Conservation (phyloP, 345 rosid species). For the Luvunga scandens region DNA sequence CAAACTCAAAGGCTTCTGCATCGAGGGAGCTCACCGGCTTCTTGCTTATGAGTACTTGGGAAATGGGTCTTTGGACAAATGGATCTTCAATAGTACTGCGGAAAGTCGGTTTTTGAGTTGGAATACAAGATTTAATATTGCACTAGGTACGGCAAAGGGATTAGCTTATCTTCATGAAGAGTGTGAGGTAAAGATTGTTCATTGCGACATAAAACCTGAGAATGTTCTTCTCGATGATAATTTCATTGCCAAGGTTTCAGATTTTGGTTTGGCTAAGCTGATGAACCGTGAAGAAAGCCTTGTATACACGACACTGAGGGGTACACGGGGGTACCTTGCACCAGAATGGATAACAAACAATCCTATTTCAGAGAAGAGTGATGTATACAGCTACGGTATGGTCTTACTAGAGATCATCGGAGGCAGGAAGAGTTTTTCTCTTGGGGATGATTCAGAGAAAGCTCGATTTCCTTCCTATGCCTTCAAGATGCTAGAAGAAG, state of each 20-base stretch:
- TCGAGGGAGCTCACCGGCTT: conserved; percentile 46
- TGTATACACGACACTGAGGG: conserved; percentile 45
- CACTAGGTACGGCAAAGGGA: conserved; percentile 45
- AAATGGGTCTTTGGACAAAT: conserved; percentile 45
- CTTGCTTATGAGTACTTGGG: conserved; percentile 61
- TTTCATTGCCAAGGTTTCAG: conserved; percentile 45
- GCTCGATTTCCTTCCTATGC: conserved; percentile 44
- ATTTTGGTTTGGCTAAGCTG: conserved; percentile 52
- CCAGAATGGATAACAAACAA: conserved; percentile 60
- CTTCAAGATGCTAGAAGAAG: conserved; percentile 51
- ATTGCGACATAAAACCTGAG: conserved; percentile 51
- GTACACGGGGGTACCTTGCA: conserved; percentile 64
- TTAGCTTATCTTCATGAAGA: conserved; percentile 54
- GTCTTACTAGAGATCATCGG: conserved; percentile 55
- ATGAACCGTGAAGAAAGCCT: conserved; percentile 49
- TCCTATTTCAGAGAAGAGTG: conserved; percentile 51
- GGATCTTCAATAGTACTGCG: conserved; percentile 42
- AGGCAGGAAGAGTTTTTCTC: conserved; percentile 45
- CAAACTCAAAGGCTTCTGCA: conserved; percentile 57
- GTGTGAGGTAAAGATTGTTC: conserved; percentile 48
- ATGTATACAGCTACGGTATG: conserved; percentile 55
- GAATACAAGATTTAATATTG: conserved; percentile 43
- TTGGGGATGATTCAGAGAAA: conserved; percentile 30
- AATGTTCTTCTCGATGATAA: conserved; percentile 49
- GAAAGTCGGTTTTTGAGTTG: conserved; percentile 30